phyloP scores from a whole-genome alignment of 169 alveolate species.

The Eimeria tenella region DNA sequence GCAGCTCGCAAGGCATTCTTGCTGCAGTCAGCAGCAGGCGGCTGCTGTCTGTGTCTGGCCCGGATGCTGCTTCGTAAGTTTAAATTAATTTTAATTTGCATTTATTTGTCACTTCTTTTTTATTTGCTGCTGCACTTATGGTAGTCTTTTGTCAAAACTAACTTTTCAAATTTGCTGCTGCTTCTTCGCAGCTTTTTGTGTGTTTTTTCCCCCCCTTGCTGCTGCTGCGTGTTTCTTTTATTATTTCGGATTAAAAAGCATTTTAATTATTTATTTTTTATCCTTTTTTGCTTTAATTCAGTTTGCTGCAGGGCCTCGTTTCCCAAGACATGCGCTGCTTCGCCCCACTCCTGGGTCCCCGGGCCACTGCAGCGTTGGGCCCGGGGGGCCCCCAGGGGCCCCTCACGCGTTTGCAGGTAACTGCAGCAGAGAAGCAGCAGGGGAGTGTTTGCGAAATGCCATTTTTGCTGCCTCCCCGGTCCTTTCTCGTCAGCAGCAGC shows the following conservation, averaged over 20 bases:
- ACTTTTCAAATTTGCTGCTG: neutral
- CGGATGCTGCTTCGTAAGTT: slow-evolving; percentile 1
- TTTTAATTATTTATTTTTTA: neutral
- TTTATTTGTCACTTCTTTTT: neutral
- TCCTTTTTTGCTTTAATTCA: neutral
- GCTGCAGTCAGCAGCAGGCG: neutral
- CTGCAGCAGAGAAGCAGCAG: neutral
- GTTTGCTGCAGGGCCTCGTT: neutral
- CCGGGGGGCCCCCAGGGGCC: slow-evolving; percentile 49
- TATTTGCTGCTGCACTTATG: neutral
- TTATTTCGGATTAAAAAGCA: neutral
- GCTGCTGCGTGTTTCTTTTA: neutral
- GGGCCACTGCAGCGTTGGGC: slow-evolving; percentile 46
- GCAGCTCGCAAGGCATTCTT: neutral
- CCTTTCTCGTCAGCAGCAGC: slow-evolving; percentile 27
- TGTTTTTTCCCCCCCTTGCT: neutral
- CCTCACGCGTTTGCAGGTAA: slow-evolving; percentile 60
- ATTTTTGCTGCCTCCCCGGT: slow-evolving; percentile 4
- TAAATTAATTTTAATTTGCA: too few species aligned
- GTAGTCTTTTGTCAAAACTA: neutral
- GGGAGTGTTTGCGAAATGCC: neutral
- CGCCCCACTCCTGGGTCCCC: slow-evolving; percentile 30
- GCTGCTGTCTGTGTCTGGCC: slow-evolving; percentile 32
- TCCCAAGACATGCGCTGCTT: slow-evolving; percentile 40
- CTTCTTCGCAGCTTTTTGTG: neutral